Base-by-base conservation (phyloP, 805 yeast species). In the Yarrowia osloensis region DNA sequence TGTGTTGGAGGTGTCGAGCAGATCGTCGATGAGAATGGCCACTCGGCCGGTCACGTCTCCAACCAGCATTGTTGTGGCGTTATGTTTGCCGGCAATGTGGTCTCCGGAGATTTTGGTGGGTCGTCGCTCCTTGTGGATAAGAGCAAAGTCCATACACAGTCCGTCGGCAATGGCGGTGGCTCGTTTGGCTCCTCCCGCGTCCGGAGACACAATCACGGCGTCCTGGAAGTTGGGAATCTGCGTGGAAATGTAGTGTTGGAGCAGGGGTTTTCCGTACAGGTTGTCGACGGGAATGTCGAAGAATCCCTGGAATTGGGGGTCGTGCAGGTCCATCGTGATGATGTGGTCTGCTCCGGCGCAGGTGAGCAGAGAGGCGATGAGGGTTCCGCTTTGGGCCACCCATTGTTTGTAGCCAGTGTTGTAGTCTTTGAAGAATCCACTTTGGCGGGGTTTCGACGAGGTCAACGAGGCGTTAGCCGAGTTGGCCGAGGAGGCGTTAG, bases 161-260 rank as follows among this genome's bases (percentile, higher is more conserved):
- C 89, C 85, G 78, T 95, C 99, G 1, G 99, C 99, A 69, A 95
- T 84, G 0, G 94, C 88, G 0, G 97, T 90, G 35, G 99, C 98
- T 71, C 99, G 81, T 77, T 95, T 95, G 61, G 99, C 99, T 70
- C 99, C 99, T 74, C 99, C 99, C 24, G 98, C 95, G 78, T 95
- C 99, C 0, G 99, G 99, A 1, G 97, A 91, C 37, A 95, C 98
- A 72, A 95, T 86, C 8, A 95, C 97, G 47, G 94, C 89, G 46
- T 92, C 88, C 71, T 85, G 85, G 75, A 87, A 91, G 69, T 90
- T 78, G n/a, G 96, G 94, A 67, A 95, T 87, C 70, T 82, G 81
- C 68, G 88, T 87, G 24, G 85, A 81, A 69, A 95, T 92, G 77
- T 92, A 95, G 71, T 90, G 89, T 76, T 90, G 93, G 67, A 94